Evolutionary conservation across 1,284 basidiomycete species (phyloP), one percentile per base, ranked within the genome.

Genomic region (Psilocybe mexicana): DNA sequence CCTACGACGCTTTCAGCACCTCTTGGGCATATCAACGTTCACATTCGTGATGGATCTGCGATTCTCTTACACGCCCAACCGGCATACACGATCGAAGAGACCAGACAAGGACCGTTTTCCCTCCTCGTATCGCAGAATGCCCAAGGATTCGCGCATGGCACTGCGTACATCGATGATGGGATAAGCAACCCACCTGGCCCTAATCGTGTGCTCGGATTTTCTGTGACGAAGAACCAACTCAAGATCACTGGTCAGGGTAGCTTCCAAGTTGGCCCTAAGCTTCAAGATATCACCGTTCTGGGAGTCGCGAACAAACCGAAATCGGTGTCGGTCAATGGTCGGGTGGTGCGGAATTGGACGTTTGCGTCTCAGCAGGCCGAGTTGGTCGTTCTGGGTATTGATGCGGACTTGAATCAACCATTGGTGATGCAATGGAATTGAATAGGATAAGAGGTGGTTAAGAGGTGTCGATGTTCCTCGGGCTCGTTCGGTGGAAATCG

Each of bases 11-110:
- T 89, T 14, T 60, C 72, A 28, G 81, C 84, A 2, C 85, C 87
- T 0, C 79, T 92, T 1, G 79, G 84, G 2, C 80, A 88, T 65
- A 91, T 92, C 69, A 84, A 84, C 52, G 83, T 90, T 11, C 88
- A 90, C 67, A 73, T 88, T 58, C 81, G 86, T 30, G 80, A 81
- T 44, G 83, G 85, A 1, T 74, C 82, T 25, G 80, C 81, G n/a
- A 64, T 88, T 11, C 78, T 88, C 7, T 68, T 87, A 28, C 82
- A 87, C 63, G 70, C 78, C 2, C 65, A 76, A 53, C 81, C 86
- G 2, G 81, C 72, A 6, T 86, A 86, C 67, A 89, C 86, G 0
- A 77, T 82, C 40, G 74, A 74, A 50, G 84, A 86, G 65, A 87
- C 85, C 11, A 76, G 79, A 5, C 70, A 77, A 51, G 76, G 78